These are phyloP conservation scores for Chrysoporthe deuterocubensis DNA, from an alignment of 2,329 filamentous ascomycete genomes.

Conservation along the genomic window DNA sequence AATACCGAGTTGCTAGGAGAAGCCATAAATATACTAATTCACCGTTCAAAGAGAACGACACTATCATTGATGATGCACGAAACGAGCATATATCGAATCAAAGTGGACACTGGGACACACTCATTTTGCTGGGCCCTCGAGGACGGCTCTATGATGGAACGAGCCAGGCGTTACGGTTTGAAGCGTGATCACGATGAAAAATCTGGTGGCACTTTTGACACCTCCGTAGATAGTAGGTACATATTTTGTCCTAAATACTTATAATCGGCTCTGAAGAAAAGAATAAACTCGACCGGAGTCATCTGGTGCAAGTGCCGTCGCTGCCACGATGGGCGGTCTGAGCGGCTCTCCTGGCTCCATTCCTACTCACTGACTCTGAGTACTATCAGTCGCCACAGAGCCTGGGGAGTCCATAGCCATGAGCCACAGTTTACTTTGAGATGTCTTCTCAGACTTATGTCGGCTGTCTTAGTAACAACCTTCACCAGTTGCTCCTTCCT, in stretches of 20 bases:
- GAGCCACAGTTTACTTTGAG: too few relatives aligned
- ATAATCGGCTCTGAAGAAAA: not conserved
- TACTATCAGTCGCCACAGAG: too few relatives aligned
- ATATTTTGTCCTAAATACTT: not conserved
- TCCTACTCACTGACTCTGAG: too few relatives aligned
- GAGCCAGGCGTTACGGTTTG: not conserved
- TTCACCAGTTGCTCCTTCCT: not conserved
- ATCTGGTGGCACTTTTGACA: not conserved
- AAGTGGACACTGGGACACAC: not conserved
- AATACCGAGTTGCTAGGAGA: conserved; percentile 3
- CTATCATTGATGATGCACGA: not conserved
- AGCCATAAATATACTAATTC: not conserved
- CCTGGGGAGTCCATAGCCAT: too few relatives aligned
- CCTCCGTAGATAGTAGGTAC: not conserved
- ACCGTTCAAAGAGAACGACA: not conserved
- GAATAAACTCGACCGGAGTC: not conserved
- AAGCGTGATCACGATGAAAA: not conserved
- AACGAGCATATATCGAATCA: not conserved
- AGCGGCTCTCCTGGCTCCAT: too few relatives aligned
- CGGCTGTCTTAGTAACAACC: not conserved
- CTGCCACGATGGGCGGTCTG: too few relatives aligned
- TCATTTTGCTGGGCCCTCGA: not conserved
- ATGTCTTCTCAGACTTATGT: too few relatives aligned
- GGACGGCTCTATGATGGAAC: not conserved
- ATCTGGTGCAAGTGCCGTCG: not conserved